These are phyloP conservation scores for Mycena floridula DNA, from an alignment of 768 basidiomycete genomes.

Conservation along the genomic window DNA sequence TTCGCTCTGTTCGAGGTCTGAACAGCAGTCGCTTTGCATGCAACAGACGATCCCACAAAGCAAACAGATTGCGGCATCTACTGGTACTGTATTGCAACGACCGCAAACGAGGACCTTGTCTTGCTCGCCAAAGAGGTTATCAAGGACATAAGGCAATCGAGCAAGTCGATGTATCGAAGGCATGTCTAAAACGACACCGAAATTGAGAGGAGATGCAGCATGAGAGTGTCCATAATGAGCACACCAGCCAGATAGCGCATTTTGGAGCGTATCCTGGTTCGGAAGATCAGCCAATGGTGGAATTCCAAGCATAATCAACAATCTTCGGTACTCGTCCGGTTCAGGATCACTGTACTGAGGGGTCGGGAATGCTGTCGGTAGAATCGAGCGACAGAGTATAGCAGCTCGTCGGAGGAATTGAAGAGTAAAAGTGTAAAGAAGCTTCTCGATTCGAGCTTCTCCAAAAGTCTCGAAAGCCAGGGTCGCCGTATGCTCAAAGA, in stretches of 20 bases:
- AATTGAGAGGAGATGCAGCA: slow-evolving; percentile 71
- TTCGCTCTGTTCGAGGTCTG: slow-evolving; percentile 54
- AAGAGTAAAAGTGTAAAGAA: slow-evolving; percentile 82
- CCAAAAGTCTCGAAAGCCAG: slow-evolving; percentile 76
- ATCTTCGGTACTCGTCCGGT: slow-evolving; percentile 70
- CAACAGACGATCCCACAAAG: slow-evolving; percentile 86
- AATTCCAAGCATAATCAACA: slow-evolving; percentile 70
- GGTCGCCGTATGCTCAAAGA: slow-evolving; percentile 81
- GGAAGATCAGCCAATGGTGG: slow-evolving; percentile 76
- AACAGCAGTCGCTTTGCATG: slow-evolving; percentile 89
- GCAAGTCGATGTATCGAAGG: slow-evolving; percentile 80
- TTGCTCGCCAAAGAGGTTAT: slow-evolving; percentile 73
- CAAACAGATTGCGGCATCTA: slow-evolving; percentile 86
- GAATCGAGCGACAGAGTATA: slow-evolving; percentile 74
- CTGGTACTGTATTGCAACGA: slow-evolving; percentile 72
- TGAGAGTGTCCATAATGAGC: slow-evolving; percentile 83
- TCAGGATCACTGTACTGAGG: slow-evolving; percentile 33
- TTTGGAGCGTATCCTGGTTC: slow-evolving; percentile 82
- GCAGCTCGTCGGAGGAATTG: slow-evolving; percentile 89
- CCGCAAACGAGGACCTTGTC: slow-evolving; percentile 70
- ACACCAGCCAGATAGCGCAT: slow-evolving; percentile 86
- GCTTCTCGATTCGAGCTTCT: slow-evolving; percentile 77
- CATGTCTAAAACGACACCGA: slow-evolving; percentile 76
- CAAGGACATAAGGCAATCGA: slow-evolving; percentile 74
- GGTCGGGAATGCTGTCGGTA: slow-evolving; percentile 57